Conservation (phyloP, 768 basidiomycete genomes). For the Chalciporus sphaerocephalus region DNA sequence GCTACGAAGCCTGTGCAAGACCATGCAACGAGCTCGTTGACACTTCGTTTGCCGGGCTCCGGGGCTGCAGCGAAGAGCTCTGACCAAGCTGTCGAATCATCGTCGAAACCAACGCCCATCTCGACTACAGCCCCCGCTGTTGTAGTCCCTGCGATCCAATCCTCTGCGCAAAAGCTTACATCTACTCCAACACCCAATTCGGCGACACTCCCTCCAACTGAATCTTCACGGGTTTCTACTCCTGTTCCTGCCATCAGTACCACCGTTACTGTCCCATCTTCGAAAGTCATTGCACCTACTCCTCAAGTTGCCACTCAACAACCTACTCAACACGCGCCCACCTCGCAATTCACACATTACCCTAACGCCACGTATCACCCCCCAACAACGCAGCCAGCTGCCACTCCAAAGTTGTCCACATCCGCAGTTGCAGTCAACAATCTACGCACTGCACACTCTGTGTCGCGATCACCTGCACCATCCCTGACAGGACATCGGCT, state of each 20-base stretch:
- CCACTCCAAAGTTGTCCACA: conserved; percentile 16
- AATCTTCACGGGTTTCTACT: conserved; percentile 19
- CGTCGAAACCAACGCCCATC: conserved; percentile 18
- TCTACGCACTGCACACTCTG: conserved; percentile 26
- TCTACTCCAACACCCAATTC: conserved; percentile 15
- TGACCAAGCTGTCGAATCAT: conserved; percentile 16
- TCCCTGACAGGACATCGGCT: conserved; percentile 37
- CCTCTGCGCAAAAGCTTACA: conserved; percentile 27
- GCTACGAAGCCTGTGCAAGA: conserved; percentile 17
- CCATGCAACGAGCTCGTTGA: conserved; percentile 15
- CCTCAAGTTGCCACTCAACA: conserved; percentile 34
- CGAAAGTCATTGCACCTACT: conserved; percentile 22
- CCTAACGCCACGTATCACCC: conserved; percentile 50
- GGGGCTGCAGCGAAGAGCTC: conserved; percentile 18
- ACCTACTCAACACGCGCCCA: conserved; percentile 32
- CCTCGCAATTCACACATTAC: conserved; percentile 45
- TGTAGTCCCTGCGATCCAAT: conserved; percentile 11
- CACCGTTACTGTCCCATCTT: conserved; percentile 7
- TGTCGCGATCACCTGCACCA: conserved; percentile 31
- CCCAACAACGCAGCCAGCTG: conserved; percentile 23
- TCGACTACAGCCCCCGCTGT: conserved; percentile 11
- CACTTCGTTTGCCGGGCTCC: conserved; percentile 24
- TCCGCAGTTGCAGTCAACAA: conserved; percentile 10
- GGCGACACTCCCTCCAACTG: conserved; percentile 20
- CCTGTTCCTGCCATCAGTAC: conserved; percentile 15